These are phyloP conservation scores for Azolla pinnata DNA, from an alignment of 75 land plant genomes.

Conservation along the genomic window DNA sequence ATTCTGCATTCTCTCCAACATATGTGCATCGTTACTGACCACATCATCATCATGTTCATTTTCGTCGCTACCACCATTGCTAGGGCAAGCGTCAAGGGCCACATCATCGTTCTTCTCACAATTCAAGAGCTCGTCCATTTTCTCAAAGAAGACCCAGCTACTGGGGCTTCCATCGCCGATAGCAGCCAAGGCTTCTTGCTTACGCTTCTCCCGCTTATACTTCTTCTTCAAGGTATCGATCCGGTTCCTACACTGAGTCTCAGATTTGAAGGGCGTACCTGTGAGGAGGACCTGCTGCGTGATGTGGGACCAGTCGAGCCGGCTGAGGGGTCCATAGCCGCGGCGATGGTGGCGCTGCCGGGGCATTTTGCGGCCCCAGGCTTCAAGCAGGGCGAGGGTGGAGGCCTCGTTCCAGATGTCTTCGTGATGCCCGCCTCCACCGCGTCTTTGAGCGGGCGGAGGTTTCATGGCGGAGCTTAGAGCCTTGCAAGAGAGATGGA, in stretches of 20 bases:
- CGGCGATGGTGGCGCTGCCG: slow-evolving; percentile 7
- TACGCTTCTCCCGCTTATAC: slow-evolving; percentile 66
- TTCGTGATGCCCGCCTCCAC: too few relatives aligned
- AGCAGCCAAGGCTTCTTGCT: slow-evolving; percentile 7
- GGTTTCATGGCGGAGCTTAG: too few relatives aligned
- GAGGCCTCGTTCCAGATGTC: slow-evolving; percentile 49
- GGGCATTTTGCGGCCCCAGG: slow-evolving; percentile 41
- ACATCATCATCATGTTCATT: too few relatives aligned
- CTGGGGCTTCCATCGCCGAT: slow-evolving; percentile 10
- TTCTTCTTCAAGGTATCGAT: slow-evolving; percentile 66
- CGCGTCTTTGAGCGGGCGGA: too few relatives aligned
- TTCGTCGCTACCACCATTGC: too few relatives aligned
- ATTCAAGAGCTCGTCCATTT: slow-evolving; percentile 44
- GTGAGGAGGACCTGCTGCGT: slow-evolving; percentile 18
- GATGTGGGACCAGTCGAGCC: slow-evolving; percentile 56
- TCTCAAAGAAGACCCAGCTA: slow-evolving; percentile 57
- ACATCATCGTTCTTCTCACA: too few relatives aligned
- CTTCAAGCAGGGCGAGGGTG: slow-evolving; percentile 33
- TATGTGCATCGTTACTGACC: too few relatives aligned
- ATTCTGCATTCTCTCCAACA: too few relatives aligned
- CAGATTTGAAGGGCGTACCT: background rate
- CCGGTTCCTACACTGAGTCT: slow-evolving; percentile 21
- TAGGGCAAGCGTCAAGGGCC: too few relatives aligned
- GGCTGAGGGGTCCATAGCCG: slow-evolving; percentile 38
- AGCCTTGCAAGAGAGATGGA: too few relatives aligned